phyloP scores from a whole-genome alignment of 805 yeast species.

The Pichia phayaonensis region DNA sequence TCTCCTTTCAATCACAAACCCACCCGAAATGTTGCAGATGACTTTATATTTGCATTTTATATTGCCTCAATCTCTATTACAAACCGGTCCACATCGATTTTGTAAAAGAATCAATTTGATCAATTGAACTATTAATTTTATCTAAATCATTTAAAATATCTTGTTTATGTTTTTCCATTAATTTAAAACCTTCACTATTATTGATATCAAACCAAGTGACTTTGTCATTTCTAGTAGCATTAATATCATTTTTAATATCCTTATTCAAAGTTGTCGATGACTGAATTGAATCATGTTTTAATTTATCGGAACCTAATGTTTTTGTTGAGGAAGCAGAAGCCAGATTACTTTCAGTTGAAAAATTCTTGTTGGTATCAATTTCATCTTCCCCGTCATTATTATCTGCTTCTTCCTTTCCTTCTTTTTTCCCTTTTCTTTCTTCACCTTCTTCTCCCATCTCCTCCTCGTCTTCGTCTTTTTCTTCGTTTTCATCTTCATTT shows the following conservation, averaged over 20 bases:
- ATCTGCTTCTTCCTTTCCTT: background rate
- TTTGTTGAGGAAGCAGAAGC: background rate
- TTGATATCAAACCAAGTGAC: slow-evolving; percentile 18
- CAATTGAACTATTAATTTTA: slow-evolving; percentile 44
- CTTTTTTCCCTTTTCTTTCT: background rate
- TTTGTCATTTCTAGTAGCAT: background rate
- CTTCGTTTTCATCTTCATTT: background rate
- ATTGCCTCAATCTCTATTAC: background rate
- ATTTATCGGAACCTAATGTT: background rate
- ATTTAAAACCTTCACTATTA: slow-evolving; percentile 42
- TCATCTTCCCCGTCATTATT: background rate
- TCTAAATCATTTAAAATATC: slow-evolving; percentile 42
- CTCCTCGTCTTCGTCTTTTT: background rate
- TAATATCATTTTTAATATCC: background rate
- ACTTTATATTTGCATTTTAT: background rate
- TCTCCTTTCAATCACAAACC: too few relatives aligned
- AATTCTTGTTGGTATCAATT: too few relatives aligned
- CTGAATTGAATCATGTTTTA: background rate
- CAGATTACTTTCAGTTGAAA: background rate
- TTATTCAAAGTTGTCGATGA: background rate
- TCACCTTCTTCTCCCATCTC: background rate
- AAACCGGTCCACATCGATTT: slow-evolving; percentile 34
- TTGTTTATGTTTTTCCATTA: slow-evolving; percentile 41
- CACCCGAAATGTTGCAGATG: background rate
- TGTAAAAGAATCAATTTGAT: slow-evolving; percentile 37